These are phyloP conservation scores for Cytospora piceae DNA, from an alignment of 2,329 filamentous ascomycete species.

Conservation along the genomic window DNA sequence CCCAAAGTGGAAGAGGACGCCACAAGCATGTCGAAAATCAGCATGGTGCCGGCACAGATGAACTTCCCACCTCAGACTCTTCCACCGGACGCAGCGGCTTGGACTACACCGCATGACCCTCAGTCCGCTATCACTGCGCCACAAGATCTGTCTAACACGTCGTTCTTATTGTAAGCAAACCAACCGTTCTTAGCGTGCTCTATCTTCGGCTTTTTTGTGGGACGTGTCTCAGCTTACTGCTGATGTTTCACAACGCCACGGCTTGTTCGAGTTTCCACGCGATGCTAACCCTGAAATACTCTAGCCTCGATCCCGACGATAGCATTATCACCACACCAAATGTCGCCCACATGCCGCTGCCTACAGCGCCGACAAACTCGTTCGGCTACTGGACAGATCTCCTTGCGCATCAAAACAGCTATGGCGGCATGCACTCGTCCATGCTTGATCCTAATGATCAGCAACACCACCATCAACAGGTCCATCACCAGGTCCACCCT, in stretches of 20 bases:
- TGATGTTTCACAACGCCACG: slow-evolving; percentile 18
- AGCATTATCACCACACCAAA: slow-evolving; percentile 30
- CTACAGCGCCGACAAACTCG: slow-evolving; percentile 29
- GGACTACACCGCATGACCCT: slow-evolving; percentile 28
- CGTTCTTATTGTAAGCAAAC: slow-evolving; percentile 29
- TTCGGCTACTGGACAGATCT: slow-evolving; percentile 31
- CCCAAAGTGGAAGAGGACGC: slow-evolving; percentile 31
- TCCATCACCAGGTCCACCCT: slow-evolving; percentile 14
- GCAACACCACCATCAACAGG: slow-evolving; percentile 18
- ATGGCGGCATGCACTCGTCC: slow-evolving; percentile 23
- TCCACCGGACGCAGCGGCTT: slow-evolving; percentile 26
- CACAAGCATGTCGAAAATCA: slow-evolving; percentile 29
- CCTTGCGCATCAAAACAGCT: slow-evolving; percentile 23
- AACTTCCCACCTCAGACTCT: slow-evolving; percentile 29
- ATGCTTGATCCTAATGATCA: slow-evolving; percentile 28
- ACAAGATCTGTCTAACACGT: slow-evolving; percentile 30
- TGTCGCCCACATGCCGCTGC: slow-evolving; percentile 26
- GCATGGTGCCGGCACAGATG: slow-evolving; percentile 27
- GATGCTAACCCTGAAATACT: slow-evolving; percentile 19
- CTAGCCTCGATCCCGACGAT: slow-evolving; percentile 30
- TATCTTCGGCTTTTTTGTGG: neutral
- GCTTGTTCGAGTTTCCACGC: neutral
- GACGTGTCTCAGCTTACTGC: slow-evolving; percentile 25
- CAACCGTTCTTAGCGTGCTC: neutral
- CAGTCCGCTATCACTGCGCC: slow-evolving; percentile 28